These are phyloP conservation scores for Candida boidinii DNA, from an alignment of 805 yeast genomes.

Conservation along the genomic window DNA sequence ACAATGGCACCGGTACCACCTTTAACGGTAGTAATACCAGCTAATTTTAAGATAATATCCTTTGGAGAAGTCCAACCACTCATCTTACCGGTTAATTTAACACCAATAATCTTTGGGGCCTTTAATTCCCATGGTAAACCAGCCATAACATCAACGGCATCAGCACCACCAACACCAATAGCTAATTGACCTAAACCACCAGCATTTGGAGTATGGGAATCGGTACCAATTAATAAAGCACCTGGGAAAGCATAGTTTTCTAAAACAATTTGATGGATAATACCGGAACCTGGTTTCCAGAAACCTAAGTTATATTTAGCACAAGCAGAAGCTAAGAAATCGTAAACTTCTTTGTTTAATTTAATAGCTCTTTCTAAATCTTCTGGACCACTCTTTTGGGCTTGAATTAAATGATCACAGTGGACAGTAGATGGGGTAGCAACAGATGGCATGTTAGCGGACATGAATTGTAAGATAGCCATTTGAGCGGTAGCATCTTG, in stretches of 20 bases:
- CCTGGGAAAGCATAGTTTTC: slow-evolving; percentile 98
- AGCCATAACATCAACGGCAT: slow-evolving; percentile 96
- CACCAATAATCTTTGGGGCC: slow-evolving; percentile 94
- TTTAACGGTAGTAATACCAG: slow-evolving; percentile 88
- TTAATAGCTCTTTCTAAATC: slow-evolving; percentile 78
- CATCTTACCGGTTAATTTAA: slow-evolving; percentile 81
- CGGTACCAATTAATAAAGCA: slow-evolving; percentile 94
- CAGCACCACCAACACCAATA: slow-evolving; percentile 99
- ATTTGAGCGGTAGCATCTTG: slow-evolving; percentile 99
- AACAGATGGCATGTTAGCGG: slow-evolving; percentile 82
- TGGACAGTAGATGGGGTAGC: slow-evolving; percentile 94
- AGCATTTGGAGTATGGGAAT: slow-evolving; percentile 98
- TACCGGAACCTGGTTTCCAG: slow-evolving; percentile 99
- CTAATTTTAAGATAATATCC: slow-evolving; percentile 88
- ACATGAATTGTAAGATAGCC: slow-evolving; percentile 98
- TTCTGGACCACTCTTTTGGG: slow-evolving; percentile 82
- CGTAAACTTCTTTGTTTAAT: slow-evolving; percentile 91
- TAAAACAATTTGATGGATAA: slow-evolving; percentile 93
- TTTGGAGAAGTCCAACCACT: slow-evolving; percentile 96
- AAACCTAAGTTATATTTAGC: slow-evolving; percentile 94
- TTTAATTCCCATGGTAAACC: slow-evolving; percentile 98
- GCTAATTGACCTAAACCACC: slow-evolving; percentile 99
- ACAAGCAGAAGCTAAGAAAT: slow-evolving; percentile 87
- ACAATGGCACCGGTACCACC: slow-evolving; percentile 98
- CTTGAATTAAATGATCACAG: slow-evolving; percentile 97